Conservation (phyloP, 495 filamentous ascomycete genomes). For the Penicillium daleae region DNA sequence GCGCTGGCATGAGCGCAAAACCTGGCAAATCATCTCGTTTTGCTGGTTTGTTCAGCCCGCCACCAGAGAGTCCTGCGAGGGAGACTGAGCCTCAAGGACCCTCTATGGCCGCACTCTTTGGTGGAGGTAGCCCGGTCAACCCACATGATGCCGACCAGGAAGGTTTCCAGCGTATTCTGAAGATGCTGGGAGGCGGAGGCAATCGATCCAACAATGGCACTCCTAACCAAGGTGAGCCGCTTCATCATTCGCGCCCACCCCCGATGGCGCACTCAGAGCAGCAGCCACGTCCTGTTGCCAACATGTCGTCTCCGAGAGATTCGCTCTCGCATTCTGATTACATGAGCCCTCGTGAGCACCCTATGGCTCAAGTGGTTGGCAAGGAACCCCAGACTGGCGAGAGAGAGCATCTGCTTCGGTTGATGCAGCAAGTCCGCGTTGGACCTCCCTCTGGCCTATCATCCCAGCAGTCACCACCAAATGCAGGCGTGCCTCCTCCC, state of each 20-base stretch:
- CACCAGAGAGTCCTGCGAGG: constrained; percentile 58
- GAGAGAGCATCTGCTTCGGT: constrained; percentile 52
- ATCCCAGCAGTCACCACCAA: constrained; percentile 37
- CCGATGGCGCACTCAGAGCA: constrained; percentile 41
- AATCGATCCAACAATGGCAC: constrained; percentile 45
- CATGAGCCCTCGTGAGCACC: constrained; percentile 37
- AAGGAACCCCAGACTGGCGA: constrained; percentile 48
- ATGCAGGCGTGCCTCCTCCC: constrained; percentile 38
- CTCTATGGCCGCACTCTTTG: constrained; percentile 26
- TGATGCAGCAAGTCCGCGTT: constrained; percentile 56
- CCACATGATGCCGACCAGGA: constrained; percentile 75
- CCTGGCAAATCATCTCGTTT: constrained; percentile 74
- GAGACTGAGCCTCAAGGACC: constrained; percentile 50
- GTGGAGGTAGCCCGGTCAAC: constrained; percentile 39
- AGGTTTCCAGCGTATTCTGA: constrained; percentile 85
- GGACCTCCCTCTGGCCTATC: constrained; percentile 36
- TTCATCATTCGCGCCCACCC: constrained; percentile 35
- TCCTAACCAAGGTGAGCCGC: constrained; percentile 37
- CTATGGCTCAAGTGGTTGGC: constrained; percentile 31
- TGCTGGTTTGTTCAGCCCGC: constrained; percentile 76
- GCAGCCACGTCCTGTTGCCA: constrained; percentile 35
- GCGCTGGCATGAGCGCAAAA: constrained; percentile 25
- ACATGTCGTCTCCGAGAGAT: constrained; percentile 44
- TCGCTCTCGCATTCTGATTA: constrained; percentile 37
- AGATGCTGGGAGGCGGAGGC: constrained; percentile 69